Evolutionary conservation across 805 yeast species (phyloP).

Genomic region (Dipodascus geniculatus): DNA sequence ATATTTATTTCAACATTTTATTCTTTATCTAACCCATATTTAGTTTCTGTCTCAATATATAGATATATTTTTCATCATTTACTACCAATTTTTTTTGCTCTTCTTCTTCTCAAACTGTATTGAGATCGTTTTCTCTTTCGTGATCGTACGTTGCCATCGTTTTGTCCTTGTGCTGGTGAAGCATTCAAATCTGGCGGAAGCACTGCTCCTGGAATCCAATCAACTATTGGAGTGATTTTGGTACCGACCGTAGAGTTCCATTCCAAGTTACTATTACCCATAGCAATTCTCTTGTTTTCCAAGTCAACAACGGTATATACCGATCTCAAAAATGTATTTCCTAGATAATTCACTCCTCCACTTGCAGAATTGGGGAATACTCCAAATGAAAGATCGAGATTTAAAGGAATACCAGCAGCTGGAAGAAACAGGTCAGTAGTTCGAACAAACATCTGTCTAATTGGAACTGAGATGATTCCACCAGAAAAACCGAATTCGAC

Average conservation of each 20-base stretch:
- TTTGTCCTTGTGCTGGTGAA: no score
- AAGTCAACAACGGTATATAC: neutral
- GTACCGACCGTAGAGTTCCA: neutral
- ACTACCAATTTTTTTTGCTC: neutral
- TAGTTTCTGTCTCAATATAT: no score
- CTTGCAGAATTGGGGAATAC: neutral
- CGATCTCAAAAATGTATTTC: neutral
- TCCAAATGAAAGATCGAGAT: neutral
- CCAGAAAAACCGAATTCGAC: neutral
- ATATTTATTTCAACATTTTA: no score
- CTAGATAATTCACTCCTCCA: neutral
- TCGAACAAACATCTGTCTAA: neutral
- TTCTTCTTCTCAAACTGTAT: neutral
- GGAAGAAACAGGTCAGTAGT: neutral
- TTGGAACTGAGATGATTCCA: neutral
- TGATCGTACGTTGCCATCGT: no score
- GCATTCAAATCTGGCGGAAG: neutral
- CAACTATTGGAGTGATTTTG: neutral
- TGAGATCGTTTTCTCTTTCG: neutral
- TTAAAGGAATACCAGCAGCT: neutral
- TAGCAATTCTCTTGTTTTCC: neutral
- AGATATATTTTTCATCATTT: neutral
- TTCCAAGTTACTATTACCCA: neutral
- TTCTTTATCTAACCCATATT: no score
- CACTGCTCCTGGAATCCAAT: neutral